Conservation (phyloP, 208 protist species). For the Crithidia thermophila region DNA sequence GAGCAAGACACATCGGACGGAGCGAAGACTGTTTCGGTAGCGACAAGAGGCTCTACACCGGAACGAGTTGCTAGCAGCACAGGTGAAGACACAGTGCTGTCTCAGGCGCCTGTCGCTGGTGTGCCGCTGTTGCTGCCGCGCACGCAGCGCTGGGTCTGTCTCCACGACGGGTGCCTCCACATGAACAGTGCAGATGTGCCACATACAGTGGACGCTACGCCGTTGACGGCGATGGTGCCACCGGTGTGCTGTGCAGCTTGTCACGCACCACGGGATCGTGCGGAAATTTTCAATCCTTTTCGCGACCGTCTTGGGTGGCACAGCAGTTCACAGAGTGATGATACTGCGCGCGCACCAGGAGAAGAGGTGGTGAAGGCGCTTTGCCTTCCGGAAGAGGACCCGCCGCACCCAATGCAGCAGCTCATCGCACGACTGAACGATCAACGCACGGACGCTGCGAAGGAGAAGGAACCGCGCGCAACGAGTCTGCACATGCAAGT, state of each 20-base stretch:
- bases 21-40: no score
- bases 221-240: no score
- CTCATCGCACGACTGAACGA: no score
- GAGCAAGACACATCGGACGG: no score
- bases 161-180: slow-evolving; percentile 61
- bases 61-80: no score
- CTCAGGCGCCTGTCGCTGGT: not conserved
- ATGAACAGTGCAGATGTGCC: slow-evolving; percentile 33
- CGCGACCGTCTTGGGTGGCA: slow-evolving; percentile 17
- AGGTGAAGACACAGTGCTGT: no score
- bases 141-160: slow-evolving; percentile 56
- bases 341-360: not conserved
- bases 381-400: not conserved
- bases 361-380: slow-evolving; percentile 9
- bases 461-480: no score
- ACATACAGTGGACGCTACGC: not conserved
- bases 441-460: no score
- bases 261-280: slow-evolving; percentile 11
- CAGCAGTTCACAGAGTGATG: not conserved
- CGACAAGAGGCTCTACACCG: no score
- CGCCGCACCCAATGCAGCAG: not conserved
- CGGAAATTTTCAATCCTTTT: slow-evolving; percentile 20
- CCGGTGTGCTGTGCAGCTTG: slow-evolving; percentile 26
- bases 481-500: no score
- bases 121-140: slow-evolving; percentile 7